Percentiles rank a stretch among this genome's conserved stretches.
Conservation (phyloP, 352 stramenopile genomes). For the Globisporangium emineosum region DNA sequence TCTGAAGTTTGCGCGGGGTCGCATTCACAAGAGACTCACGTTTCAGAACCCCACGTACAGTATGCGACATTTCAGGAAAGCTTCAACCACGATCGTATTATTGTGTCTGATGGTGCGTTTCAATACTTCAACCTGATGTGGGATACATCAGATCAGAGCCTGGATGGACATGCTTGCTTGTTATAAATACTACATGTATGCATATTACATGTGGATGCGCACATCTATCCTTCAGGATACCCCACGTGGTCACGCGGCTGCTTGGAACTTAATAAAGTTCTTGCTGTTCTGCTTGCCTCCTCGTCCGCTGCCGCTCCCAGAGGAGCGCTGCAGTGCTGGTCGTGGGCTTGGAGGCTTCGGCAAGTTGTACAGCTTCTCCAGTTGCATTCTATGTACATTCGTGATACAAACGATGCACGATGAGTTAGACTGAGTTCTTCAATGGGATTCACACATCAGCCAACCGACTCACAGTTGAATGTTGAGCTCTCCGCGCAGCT, state of each 20-base stretch:
- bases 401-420: background rate
- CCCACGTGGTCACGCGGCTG: background rate
- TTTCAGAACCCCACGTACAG: slow-evolving; percentile 1
- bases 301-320: slow-evolving; percentile 3
- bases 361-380: slow-evolving; percentile 20
- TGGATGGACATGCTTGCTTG: background rate
- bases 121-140: background rate
- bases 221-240: background rate
- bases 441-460: background rate
- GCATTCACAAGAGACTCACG: background rate
- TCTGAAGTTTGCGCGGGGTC: slow-evolving; percentile 2
- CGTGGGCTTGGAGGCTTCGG: slow-evolving; percentile 7
- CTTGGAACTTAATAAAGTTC: slow-evolving; percentile 9
- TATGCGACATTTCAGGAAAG: background rate
- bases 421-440: background rate
- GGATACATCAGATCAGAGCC: too few species aligned
- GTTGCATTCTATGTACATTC: slow-evolving; percentile 14
- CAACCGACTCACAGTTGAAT: slow-evolving; percentile 13
- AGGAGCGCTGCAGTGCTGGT: slow-evolving; percentile 7
- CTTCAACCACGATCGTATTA: background rate
- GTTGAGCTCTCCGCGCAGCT: slow-evolving; percentile 24
- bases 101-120: background rate
- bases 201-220: background rate
- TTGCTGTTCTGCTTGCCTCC: slow-evolving; percentile 8
- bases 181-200: background rate